Base-by-base conservation (phyloP, 768 basidiomycete species). In the Tephrocybe sp. region DNA sequence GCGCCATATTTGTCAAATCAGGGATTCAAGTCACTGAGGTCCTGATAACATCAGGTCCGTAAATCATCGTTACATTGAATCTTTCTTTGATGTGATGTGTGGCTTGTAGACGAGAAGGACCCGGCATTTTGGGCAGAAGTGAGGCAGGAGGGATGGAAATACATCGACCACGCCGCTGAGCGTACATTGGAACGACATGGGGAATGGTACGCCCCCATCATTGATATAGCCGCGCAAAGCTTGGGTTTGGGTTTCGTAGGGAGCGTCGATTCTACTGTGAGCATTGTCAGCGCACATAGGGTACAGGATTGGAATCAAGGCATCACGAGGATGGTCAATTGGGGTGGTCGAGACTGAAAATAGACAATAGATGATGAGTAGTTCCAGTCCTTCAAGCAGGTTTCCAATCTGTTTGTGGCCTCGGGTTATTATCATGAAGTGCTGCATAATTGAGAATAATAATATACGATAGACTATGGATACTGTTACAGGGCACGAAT, bases 281-380 rank as follows among this genome's bases (percentile, higher is more conserved):
- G 78, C 38, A 56, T 79, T 39, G 59, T 84, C 13, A 76, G 80
- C 3, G 65, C 64, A 15, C 69, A 75, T 27, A 65, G 83, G 31
- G 82, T 83, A 36, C 63, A 76, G 51, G 76, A 81, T 41, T 85
- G 84, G 84, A 67, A 78, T 31, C 64, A 66, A 41, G 80, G 82
- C 10, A 59, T 69, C 5, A 65, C 66, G 12, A 59, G 67, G 40
- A 63, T 55, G 44, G 59, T 58, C 52, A 52, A 66, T 68, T 49
- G 55, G 47, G 53, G 55, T 19, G 57, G 48, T 15, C 50, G 55
- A 19, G 52, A 56, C 30, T 58, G 36, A 51, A 29, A 29, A 5
- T 29, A 29, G 27, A 29, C 27, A 29, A n/a, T n/a, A n/a, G n/a
- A n/a, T n/a, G n/a, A n/a, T n/a, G n/a, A n/a, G n/a, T n/a, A n/a